These are phyloP conservation scores for Phytophthora cajani DNA, from an alignment of 352 stramenopile species.

Conservation along the genomic window DNA sequence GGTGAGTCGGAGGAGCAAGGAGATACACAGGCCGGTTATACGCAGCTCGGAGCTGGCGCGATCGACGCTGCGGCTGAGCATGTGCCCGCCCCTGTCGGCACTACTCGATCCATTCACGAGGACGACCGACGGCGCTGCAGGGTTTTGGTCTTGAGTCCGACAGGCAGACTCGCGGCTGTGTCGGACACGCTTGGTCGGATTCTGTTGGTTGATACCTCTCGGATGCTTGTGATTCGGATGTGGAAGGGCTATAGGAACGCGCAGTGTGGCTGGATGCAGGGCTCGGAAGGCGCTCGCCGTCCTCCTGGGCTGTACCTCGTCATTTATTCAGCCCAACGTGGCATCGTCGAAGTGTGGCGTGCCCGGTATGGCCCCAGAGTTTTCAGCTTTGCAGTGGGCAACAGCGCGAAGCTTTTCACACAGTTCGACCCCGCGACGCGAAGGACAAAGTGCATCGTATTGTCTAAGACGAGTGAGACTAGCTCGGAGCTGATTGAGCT, in stretches of 20 bases:
- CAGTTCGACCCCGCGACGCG: constrained; percentile 45
- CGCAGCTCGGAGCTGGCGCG: constrained; percentile 32
- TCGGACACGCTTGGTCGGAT: constrained; percentile 81
- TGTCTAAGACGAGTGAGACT: constrained; percentile 41
- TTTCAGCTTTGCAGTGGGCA: constrained; percentile 76
- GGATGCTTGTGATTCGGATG: constrained; percentile 86
- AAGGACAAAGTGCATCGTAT: constrained; percentile 60
- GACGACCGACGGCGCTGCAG: constrained; percentile 66
- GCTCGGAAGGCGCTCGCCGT: constrained; percentile 53
- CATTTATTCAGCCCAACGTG: constrained; percentile 85
- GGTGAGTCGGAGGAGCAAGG: constrained; percentile 18
- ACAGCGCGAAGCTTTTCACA: constrained; percentile 73
- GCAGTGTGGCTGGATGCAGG: constrained; percentile 85
- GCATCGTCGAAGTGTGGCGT: constrained; percentile 86
- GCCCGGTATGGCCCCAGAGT: constrained; percentile 77
- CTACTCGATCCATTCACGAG: constrained; percentile 60
- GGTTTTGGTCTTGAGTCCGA: constrained; percentile 74
- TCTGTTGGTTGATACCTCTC: constrained; percentile 76
- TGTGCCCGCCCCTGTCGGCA: constrained; percentile 68
- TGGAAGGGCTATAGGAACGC: constrained; percentile 90
- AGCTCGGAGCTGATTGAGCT: constrained; percentile 69
- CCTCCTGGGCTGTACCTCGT: constrained; percentile 77
- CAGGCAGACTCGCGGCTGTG: constrained; percentile 69
- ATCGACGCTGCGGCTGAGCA: constrained; percentile 73
- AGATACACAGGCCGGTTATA: constrained; percentile 29